phyloP scores from a whole-genome alignment of 2,329 filamentous ascomycete genomes.

The Teratosphaeria zuluensis region DNA sequence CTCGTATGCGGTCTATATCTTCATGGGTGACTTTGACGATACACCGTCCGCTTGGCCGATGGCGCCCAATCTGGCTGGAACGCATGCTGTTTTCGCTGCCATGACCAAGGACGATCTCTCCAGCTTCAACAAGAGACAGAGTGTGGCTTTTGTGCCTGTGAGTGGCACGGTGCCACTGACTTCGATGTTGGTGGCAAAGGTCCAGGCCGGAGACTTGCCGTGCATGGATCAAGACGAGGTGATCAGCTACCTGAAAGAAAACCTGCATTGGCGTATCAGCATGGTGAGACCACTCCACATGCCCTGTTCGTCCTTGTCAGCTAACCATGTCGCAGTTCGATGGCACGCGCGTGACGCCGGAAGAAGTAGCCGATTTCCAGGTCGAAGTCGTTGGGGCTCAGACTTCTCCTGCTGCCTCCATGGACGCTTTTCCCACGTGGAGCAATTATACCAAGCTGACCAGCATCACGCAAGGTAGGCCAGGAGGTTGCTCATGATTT shows the following conservation, averaged over 20 bases:
- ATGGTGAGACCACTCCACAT: conserved; percentile 13
- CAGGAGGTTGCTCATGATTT: conserved; percentile 9
- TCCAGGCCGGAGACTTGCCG: conserved; percentile 24
- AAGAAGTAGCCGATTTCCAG: conserved; percentile 28
- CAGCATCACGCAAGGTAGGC: conserved; percentile 13
- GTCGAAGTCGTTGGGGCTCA: conserved; percentile 31
- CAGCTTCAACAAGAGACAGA: conserved; percentile 1
- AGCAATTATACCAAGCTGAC: conserved; percentile 19
- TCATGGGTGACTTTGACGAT: conserved; percentile 47
- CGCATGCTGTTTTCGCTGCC: conserved; percentile 41
- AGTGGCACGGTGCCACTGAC: conserved; percentile 39
- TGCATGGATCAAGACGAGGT: conserved; percentile 20
- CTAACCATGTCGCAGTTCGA: conserved; percentile 23
- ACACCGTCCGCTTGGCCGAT: conserved; percentile 42
- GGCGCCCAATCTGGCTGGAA: conserved; percentile 50
- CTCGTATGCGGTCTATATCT: conserved; percentile 59
- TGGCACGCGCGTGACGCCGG: conserved; percentile 23
- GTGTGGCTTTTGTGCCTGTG: conserved; percentile 9
- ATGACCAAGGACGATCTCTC: conserved; percentile 8
- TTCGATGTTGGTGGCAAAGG: conserved; percentile 28
- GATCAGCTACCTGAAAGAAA: conserved; percentile 20
- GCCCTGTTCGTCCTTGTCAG: neutral
- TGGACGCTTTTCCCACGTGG: conserved; percentile 29
- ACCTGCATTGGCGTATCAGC: conserved; percentile 27
- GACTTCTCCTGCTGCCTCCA: conserved; percentile 27